Evolutionary conservation across 2,329 filamentous ascomycete species (phyloP), one percentile per base, ranked within the genome.

Genomic region (Aspergillus sp.): DNA sequence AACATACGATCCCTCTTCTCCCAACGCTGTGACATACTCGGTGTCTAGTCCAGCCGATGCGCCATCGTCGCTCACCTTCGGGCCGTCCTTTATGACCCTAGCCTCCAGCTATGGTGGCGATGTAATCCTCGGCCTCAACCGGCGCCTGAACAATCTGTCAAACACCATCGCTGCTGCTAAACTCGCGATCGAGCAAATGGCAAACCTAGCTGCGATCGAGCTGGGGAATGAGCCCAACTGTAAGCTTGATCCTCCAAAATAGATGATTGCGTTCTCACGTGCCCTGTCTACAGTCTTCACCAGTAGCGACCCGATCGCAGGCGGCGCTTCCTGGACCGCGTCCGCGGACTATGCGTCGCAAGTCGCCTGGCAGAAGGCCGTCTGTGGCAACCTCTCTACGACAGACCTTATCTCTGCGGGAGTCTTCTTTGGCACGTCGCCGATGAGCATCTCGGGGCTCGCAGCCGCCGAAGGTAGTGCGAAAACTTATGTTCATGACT

Each of bases 181-280:
- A 41, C 60, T 72, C 0, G 80, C 76, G 1, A 70, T 76, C 9
- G 58, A 57, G 1, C 60, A 68, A n/a, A 78, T 82, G 58, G 57
- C 54, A 4, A 83, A 81, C 54, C 61, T 83, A 10, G 67, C 77
- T 16, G 78, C 80, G 2, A 79, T 83, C 32, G 80, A 84, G 59
- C 68, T 83, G 1, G 80, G 81, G 1, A 83, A 83, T 57, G 80
- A 83, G 50, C 81, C 81, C 3, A 78, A 82, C 55, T 81, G 79
- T 81, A 59, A 57, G 75, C 19, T 6, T 1, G 8, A 17, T n/a
- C 7, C 4, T 7, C 13, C 11, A 8, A 4, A 2, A 9, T 20
- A 3, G 0, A 26, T 7, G 1, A 4, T 16, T 17, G n/a, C 3
- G n/a, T 16, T 2, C 19, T 8, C 1, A 33, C 30, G 9, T 32